phyloP scores from a whole-genome alignment of 495 filamentous ascomycete genomes.

The Aspergillus bridgeri region DNA sequence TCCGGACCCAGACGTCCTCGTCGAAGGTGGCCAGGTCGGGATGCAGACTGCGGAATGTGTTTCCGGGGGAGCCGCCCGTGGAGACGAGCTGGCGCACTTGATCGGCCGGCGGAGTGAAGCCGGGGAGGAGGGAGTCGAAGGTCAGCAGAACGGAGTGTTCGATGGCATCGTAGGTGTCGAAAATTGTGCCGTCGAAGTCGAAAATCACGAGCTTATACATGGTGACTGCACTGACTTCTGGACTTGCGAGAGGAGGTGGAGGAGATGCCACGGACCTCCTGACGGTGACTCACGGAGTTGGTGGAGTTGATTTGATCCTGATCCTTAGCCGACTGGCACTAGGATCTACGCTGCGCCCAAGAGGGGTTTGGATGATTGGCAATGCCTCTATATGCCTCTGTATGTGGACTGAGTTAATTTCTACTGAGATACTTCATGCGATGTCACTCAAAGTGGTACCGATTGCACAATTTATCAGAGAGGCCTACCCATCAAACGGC shows the following conservation, averaged over 20 bases:
- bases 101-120: neutral
- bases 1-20: slow-evolving; percentile 16
- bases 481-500: no score
- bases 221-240: neutral
- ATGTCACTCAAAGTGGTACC: no score
- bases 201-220: slow-evolving; percentile 14
- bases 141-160: slow-evolving; percentile 15
- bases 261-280: neutral
- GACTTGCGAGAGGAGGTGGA: neutral
- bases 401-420: no score
- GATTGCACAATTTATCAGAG: no score
- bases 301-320: no score
- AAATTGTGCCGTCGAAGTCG: slow-evolving; percentile 19
- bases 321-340: no score
- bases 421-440: no score
- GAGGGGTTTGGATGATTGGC: no score
- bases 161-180: slow-evolving; percentile 18
- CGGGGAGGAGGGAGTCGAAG: slow-evolving; percentile 20
- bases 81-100: slow-evolving; percentile 7
- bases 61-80: slow-evolving; percentile 1
- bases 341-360: no score
- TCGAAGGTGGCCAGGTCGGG: slow-evolving; percentile 4
- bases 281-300: neutral
- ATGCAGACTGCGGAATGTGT: slow-evolving; percentile 13
- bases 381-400: no score